Evolutionary conservation across 2,329 filamentous ascomycete genomes (phyloP).

Genomic region (Fusarium pseudoanthophilum): DNA sequence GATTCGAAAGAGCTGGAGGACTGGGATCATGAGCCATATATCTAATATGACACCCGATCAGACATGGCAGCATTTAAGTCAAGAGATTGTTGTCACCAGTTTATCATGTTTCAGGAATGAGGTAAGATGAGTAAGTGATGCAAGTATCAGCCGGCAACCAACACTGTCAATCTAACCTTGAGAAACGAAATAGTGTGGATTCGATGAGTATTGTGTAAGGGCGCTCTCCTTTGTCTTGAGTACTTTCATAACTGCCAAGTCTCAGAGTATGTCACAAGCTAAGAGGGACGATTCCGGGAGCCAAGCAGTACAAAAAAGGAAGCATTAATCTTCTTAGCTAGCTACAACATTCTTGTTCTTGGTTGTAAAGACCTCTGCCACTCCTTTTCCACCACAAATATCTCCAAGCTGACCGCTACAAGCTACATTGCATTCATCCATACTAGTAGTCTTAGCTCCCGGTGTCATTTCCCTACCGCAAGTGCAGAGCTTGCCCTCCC

Average conservation of each 20-base stretch:
- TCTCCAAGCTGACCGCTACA: not conserved
- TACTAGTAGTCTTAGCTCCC: not conserved
- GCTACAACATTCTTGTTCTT: not conserved
- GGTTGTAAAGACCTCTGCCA: not conserved
- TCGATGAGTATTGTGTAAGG: no score
- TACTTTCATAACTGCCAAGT: not conserved
- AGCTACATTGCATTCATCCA: not conserved
- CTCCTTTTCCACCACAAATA: not conserved
- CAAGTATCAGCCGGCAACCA: not conserved
- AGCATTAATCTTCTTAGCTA: accelerated
- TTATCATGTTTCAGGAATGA: accelerated
- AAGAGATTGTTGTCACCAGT: not conserved
- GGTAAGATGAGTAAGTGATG: accelerated
- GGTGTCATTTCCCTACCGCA: not conserved
- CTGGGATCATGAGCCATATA: slow-evolving; percentile 35
- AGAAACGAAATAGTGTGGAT: no score
- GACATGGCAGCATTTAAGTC: accelerated
- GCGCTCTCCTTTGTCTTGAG: not conserved
- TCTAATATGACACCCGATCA: not conserved
- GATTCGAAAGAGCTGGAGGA: slow-evolving; percentile 19
- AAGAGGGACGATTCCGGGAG: not conserved
- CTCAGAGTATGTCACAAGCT: not conserved
- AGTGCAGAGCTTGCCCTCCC: not conserved
- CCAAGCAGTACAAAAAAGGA: accelerated
- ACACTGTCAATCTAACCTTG: accelerated